Conservation (phyloP, 129 eudicot species). For the Arctium lappa region DNA sequence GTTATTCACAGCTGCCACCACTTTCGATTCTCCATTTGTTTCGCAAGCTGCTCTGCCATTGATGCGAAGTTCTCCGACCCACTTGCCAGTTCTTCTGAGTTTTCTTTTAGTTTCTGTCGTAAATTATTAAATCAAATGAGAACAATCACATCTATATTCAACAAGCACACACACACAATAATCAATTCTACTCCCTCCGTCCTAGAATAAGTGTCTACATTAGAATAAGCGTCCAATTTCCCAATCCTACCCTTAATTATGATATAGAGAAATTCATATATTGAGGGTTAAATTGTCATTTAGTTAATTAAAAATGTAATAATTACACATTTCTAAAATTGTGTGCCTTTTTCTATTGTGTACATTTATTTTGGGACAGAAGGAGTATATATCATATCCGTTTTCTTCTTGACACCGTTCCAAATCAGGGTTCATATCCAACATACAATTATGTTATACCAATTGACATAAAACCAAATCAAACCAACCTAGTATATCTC, state of each 20-base stretch:
- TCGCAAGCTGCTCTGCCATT: constrained; percentile 72
- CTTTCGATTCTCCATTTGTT: constrained; percentile 81
- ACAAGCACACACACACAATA: neutral
- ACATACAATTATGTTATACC: no score
- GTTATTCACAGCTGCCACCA: constrained; percentile 81
- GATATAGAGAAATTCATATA: neutral
- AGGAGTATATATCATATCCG: neutral
- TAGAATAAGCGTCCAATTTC: neutral
- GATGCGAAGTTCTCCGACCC: constrained; percentile 78
- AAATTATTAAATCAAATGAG: neutral
- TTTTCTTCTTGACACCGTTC: no score
- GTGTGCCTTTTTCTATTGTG: neutral
- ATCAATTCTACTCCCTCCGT: no score
- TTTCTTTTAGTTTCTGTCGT: constrained; percentile 57
- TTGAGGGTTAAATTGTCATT: neutral
- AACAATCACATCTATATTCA: neutral
- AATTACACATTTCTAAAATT: neutral
- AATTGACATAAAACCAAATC: no score
- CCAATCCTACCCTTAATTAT: neutral
- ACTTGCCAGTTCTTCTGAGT: constrained; percentile 72
- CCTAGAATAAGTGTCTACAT: neutral
- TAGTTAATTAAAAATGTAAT: neutral
- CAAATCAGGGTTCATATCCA: no score
- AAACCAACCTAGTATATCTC: no score
- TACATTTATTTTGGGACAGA: neutral